Evolutionary conservation across 352 stramenopile species (phyloP), one percentile per base, ranked within the genome.

Genomic region (Thalassiosira livingstoniorum): DNA sequence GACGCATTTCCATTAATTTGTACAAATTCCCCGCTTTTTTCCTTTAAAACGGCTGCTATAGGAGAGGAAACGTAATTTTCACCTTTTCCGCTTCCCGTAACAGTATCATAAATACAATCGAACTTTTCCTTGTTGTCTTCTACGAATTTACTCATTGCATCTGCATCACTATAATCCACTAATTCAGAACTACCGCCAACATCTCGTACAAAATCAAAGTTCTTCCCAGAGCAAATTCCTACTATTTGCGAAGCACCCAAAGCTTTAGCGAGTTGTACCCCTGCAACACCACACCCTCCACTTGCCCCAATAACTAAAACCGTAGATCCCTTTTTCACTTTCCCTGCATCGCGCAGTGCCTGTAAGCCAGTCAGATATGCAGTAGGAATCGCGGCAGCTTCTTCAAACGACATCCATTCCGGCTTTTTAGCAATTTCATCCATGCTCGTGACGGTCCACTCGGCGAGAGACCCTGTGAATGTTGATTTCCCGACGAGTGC

Each of bases 91-190:
- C 83, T 86, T n/a, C 69, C 68, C 13, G 80, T 90, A 45, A 65
- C 85, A 21, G 83, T 80, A 47, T 89, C 86, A 63, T 85, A 87
- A 70, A 90, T 77, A 51, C 72, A 87, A 69, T 90, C 83, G 67
- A 91, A 87, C 51, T 76, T 78, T 35, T 83, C 83, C 21, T 31
- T 37, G 69, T 82, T 87, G 11, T 88, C 61, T 23, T 85, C 54
- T 18, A 66, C 35, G 58, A 91, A 86, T 23, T 75, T 66, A 5
- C 65, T 54, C 51, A 89, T 62, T 37, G 62, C 65, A 37, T 53
- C 89, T 58, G 95, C 90, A 80, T 96, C 91, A 23, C 87, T 95
- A 87, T 97, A 97, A 79, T 97, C 95, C 57, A 97, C 95, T 74
- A 96, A 87, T 47, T 94, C 92, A 23, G 45, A 72, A 96, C 91